Evolutionary conservation across 2,329 filamentous ascomycete genomes (phyloP).

Genomic region (Fusarium humuli): DNA sequence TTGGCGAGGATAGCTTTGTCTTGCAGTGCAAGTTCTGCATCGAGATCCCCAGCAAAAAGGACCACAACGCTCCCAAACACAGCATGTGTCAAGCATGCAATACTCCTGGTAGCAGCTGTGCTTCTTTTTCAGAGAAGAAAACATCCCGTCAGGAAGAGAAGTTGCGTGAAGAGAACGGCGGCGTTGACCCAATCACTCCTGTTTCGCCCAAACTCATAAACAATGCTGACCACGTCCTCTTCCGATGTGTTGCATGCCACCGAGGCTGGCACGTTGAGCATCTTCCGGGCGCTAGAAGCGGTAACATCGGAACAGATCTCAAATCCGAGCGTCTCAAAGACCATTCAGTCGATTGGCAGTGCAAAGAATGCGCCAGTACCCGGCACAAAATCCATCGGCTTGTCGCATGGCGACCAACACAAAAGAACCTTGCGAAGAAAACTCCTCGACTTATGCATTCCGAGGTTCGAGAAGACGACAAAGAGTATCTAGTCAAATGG

Average conservation of each 20-base stretch:
- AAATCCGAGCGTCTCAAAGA: constrained; percentile 71
- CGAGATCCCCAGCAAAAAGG: constrained; percentile 74
- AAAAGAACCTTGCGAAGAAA: constrained; percentile 38
- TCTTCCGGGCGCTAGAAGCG: constrained; percentile 65
- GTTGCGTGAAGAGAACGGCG: constrained; percentile 80
- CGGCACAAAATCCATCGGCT: constrained; percentile 78
- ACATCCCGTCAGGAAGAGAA: constrained; percentile 86
- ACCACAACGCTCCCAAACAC: constrained; percentile 75
- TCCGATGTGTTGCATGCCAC: constrained; percentile 82
- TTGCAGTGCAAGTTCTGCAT: constrained; percentile 92
- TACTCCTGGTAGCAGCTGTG: constrained; percentile 73
- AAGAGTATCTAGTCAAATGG: constrained; percentile 95
- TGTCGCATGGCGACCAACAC: constrained; percentile 85
- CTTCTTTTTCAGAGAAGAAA: constrained; percentile 77
- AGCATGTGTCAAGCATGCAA: constrained; percentile 79
- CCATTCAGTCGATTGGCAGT: constrained; percentile 81
- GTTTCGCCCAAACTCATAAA: constrained; percentile 76
- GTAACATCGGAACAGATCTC: constrained; percentile 50
- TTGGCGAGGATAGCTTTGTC: constrained; percentile 80
- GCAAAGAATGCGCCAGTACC: constrained; percentile 77
- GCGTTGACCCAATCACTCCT: constrained; percentile 78
- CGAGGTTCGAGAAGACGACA: constrained; percentile 72
- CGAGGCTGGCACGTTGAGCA: constrained; percentile 88
- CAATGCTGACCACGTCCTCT: constrained; percentile 80
- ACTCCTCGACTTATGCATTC: constrained; percentile 42